phyloP scores from a whole-genome alignment of 176 grass and related monocot species.

The Ampelocalamus luodianensis region DNA sequence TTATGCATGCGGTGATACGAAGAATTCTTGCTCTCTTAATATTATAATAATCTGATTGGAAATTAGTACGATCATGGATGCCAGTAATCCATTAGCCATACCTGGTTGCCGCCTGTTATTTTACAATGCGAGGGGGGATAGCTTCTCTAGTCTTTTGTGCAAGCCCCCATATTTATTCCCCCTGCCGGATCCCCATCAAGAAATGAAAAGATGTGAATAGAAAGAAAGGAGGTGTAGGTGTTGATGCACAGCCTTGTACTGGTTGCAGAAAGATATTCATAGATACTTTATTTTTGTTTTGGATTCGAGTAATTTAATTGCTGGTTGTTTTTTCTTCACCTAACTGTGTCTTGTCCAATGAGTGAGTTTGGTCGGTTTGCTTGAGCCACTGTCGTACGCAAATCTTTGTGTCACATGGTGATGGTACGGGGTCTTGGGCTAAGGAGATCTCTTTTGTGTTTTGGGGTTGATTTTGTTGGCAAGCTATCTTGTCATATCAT shows the following conservation, averaged over 20 bases:
- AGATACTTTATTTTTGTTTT: conserved; percentile 21
- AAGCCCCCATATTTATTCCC: conserved; percentile 29
- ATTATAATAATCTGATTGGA: conserved; percentile 15
- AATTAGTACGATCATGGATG: conserved; percentile 21
- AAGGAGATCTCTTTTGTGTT: neutral
- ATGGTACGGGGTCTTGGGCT: neutral
- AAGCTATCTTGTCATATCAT: conserved; percentile 46
- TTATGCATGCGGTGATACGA: conserved; percentile 49
- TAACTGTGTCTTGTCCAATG: conserved; percentile 45
- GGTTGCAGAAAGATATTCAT: conserved; percentile 14
- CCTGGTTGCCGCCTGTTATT: conserved; percentile 8
- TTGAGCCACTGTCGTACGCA: conserved; percentile 18
- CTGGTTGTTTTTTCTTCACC: conserved; percentile 6
- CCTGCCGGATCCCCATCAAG: conserved; percentile 37
- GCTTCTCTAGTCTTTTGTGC: conserved; percentile 48
- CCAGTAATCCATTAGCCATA: conserved; percentile 5
- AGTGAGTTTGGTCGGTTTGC: conserved; percentile 32
- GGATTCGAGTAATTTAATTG: conserved; percentile 9
- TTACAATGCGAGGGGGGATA: neutral
- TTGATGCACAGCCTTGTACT: conserved; percentile 22
- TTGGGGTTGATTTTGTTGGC: neutral
- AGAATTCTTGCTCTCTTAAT: conserved; percentile 7
- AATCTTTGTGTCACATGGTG: neutral
- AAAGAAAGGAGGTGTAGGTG: conserved; percentile 4
- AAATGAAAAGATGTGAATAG: conserved; percentile 53